These are phyloP conservation scores for Curvularia spicifera DNA, from an alignment of 2,329 filamentous ascomycete genomes.

Conservation along the genomic window DNA sequence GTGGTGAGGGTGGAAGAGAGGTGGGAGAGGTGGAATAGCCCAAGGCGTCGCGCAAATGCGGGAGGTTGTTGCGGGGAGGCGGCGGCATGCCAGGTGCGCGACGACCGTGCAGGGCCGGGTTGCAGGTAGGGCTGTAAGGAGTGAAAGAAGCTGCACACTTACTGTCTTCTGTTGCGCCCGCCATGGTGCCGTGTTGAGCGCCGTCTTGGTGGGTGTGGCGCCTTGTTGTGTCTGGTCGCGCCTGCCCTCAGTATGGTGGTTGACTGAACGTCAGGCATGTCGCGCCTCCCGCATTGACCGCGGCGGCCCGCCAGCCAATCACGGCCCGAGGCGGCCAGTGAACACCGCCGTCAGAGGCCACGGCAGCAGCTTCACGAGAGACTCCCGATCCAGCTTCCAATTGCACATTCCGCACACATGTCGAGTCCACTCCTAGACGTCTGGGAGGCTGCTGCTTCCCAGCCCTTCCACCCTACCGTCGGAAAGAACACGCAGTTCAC, in stretches of 20 bases:
- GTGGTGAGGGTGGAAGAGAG: constrained; percentile 20
- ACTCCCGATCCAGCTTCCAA: constrained; percentile 17
- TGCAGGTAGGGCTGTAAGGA: not conserved
- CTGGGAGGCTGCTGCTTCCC: constrained; percentile 91
- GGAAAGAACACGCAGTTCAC: constrained; percentile 84
- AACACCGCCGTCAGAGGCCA: constrained; percentile 32
- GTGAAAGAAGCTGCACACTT: constrained; percentile 23
- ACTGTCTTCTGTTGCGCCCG: constrained; percentile 48
- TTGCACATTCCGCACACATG: constrained; percentile 39
- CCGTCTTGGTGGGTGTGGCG: constrained; percentile 13
- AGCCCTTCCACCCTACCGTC: constrained; percentile 80
- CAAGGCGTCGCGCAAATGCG: constrained; percentile 23
- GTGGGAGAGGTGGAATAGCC: constrained; percentile 34
- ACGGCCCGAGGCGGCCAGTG: constrained; percentile 25
- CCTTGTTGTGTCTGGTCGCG: constrained; percentile 18
- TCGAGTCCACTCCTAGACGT: constrained; percentile 71
- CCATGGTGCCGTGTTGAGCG: constrained; percentile 36
- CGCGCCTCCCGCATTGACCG: constrained; percentile 26
- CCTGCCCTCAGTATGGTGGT: constrained; percentile 15
- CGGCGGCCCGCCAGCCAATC: constrained; percentile 26
- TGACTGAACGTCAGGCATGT: constrained; percentile 24
- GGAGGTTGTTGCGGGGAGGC: constrained; percentile 16
- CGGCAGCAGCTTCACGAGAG: constrained; percentile 24
- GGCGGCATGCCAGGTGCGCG: constrained; percentile 10
- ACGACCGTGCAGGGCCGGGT: not conserved